phyloP scores from a whole-genome alignment of 2,329 filamentous ascomycete genomes.

The Aspergillus sergii region DNA sequence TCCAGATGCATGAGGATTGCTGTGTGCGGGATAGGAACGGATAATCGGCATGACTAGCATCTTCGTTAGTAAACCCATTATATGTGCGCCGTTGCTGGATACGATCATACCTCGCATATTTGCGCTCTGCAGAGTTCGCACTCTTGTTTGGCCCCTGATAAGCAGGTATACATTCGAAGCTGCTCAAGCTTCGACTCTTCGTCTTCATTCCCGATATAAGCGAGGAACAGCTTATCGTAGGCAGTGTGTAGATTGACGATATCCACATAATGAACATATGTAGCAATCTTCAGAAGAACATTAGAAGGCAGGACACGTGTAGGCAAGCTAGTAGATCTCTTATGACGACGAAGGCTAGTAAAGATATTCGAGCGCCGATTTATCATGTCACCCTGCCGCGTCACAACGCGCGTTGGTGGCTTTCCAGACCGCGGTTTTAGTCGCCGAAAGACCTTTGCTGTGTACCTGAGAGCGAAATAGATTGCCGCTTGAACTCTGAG shows the following conservation, averaged over 20 bases:
- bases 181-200: not conserved
- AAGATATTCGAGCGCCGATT: not conserved
- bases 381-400: not conserved
- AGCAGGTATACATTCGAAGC: not conserved
- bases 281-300: not conserved
- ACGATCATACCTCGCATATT: not conserved
- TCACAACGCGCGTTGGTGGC: not conserved
- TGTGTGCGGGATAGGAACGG: not conserved
- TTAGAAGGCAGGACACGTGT: not conserved
- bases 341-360: not conserved
- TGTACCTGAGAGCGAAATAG: not conserved
- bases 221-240: not conserved
- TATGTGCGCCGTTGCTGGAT: not conserved
- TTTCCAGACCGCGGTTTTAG: not conserved
- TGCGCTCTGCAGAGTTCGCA: not conserved
- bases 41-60: not conserved
- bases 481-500: not conserved
- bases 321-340: not conserved
- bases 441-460: not conserved
- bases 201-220: not conserved
- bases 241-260: not conserved
- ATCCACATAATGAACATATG: not conserved
- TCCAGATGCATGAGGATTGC: not conserved
- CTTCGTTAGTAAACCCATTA: not conserved
- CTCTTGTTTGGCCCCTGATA: not conserved